Base-by-base conservation (phyloP, 257 asterid genomes). In the Handroanthus guayacan region DNA sequence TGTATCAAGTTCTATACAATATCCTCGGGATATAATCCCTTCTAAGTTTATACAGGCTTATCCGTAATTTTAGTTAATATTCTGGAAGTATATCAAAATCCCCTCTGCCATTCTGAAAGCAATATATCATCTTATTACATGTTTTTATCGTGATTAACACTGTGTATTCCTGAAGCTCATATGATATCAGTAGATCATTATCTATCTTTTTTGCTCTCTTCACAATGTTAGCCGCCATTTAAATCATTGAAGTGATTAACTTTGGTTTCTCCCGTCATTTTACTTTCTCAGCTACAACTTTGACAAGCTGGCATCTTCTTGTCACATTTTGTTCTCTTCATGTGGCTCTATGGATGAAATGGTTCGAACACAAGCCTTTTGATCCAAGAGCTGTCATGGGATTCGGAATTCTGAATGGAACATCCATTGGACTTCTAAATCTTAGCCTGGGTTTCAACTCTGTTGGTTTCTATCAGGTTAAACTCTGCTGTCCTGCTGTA, bases 241-340 rank as follows among this genome's bases (percentile, higher is more conserved):
- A 18, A 55, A 64, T 77, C 74, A 34, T 36, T 69, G 67, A 50
- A 50, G 77, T 72, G 2, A 61, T 77, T 72, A 76, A 82, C 66
- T 62, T 69, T 67, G 66, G 65, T 82, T 5, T 52, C 62, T 63
- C 77, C 69, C 79, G 68, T 78, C 61, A 74, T 81, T 60, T 82
- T 82, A 68, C 75, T 63, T 62, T 72, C 77, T 77, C 93, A 91
- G 98, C 98, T 81, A 92, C 98, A 51, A 92, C 96, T 58, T 86
- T 92, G 84, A 92, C 98, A 71, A 92, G 98, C 83, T 92, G 98
- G 98, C 96, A 92, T 88, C 98, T 92, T 79, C 92, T 91, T 47
- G 98, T 92, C 67, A 92, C 98, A 37, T 92, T 92, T 84, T 92
- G 98, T 80, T 91, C 92, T 74, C 96, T 92, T 80, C 98, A 92